phyloP scores from a whole-genome alignment of 1,284 basidiomycete species.

The Mycosarcoma maydis region DNA sequence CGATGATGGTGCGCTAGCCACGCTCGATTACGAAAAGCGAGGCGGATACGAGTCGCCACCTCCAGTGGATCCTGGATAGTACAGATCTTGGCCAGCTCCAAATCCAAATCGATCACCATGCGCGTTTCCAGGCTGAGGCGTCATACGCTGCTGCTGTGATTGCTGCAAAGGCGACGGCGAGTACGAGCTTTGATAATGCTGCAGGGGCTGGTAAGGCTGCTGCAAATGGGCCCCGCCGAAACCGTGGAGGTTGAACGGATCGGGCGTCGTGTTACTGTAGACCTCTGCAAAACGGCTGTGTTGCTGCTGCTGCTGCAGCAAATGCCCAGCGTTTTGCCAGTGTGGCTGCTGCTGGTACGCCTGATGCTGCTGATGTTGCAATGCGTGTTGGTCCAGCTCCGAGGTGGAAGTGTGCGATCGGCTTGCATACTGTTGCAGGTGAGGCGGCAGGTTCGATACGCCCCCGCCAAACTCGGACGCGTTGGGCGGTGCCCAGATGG shows the following conservation, averaged over 20 bases:
- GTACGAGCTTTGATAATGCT: constrained; percentile 8
- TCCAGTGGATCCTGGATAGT: constrained; percentile 21
- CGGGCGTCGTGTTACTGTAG: constrained; percentile 33
- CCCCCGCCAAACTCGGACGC: constrained; percentile 12
- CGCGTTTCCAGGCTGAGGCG: constrained; percentile 26
- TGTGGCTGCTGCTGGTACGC: constrained; percentile 6
- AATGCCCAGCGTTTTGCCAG: constrained; percentile 14
- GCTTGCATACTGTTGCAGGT: constrained; percentile 16
- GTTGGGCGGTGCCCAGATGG: constrained; percentile 41
- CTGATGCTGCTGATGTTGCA: constrained; percentile 18
- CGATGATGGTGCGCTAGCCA: no score
- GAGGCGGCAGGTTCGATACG: constrained; percentile 9
- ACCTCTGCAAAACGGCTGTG: constrained; percentile 5
- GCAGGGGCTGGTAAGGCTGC: constrained; percentile 1
- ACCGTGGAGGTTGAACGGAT: constrained; percentile 38
- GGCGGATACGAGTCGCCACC: constrained; percentile 3
- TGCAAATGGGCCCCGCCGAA: constrained; percentile 15
- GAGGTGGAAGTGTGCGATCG: not conserved
- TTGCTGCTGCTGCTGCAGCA: constrained; percentile 15
- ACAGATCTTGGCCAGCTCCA: constrained; percentile 13
- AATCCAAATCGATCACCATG: constrained; percentile 5
- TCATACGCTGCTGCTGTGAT: constrained; percentile 11
- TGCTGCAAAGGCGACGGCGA: constrained; percentile 6
- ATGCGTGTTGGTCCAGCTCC: constrained; percentile 14
- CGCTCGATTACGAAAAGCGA: constrained; percentile 8